Evolutionary conservation across 345 rosid genomes (phyloP).

Genomic region (Gossypium bickii): DNA sequence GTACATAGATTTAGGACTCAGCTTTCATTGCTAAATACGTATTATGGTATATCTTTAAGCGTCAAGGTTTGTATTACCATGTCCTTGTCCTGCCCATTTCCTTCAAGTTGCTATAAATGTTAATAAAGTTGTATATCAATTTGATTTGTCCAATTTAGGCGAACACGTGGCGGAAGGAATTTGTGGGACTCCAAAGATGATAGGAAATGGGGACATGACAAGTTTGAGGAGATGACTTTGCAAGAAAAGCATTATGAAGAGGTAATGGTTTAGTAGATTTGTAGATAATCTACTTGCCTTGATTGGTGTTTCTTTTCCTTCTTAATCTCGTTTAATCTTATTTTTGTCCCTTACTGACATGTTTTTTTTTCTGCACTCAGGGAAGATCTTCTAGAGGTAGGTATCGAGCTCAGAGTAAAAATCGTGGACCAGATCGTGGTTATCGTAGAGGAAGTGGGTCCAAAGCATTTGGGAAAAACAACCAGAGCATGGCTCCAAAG

Average conservation of each 20-base stretch:
- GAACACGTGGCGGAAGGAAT: constrained; percentile 67
- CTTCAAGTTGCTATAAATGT: background rate
- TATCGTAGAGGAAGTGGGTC: constrained; percentile 49
- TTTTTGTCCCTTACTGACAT: constrained; percentile 12
- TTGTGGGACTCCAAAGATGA: constrained; percentile 93
- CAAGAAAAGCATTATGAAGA: constrained; percentile 59
- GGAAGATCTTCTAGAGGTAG: constrained; percentile 58
- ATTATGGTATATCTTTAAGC: background rate
- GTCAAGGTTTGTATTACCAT: background rate
- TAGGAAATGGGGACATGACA: constrained; percentile 96
- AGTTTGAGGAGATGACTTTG: constrained; percentile 71
- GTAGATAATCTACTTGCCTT: background rate
- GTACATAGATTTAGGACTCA: background rate
- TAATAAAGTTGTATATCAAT: background rate
- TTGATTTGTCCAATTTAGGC: constrained; percentile 39
- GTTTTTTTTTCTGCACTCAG: constrained; percentile 30
- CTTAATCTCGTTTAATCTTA: background rate
- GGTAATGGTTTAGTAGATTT: constrained; percentile 27
- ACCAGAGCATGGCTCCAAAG: constrained; percentile 53
- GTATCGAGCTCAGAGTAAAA: constrained; percentile 58
- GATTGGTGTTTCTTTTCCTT: constrained; percentile 10
- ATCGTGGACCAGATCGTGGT: constrained; percentile 51
- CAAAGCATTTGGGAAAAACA: constrained; percentile 39
- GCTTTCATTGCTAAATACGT: background rate
- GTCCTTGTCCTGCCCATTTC: background rate